Percentiles rank a stretch among this genome's conserved stretches.
phyloP scores from a whole-genome alignment of 2,329 filamentous ascomycete genomes.

The Arthroderma uncinatum region DNA sequence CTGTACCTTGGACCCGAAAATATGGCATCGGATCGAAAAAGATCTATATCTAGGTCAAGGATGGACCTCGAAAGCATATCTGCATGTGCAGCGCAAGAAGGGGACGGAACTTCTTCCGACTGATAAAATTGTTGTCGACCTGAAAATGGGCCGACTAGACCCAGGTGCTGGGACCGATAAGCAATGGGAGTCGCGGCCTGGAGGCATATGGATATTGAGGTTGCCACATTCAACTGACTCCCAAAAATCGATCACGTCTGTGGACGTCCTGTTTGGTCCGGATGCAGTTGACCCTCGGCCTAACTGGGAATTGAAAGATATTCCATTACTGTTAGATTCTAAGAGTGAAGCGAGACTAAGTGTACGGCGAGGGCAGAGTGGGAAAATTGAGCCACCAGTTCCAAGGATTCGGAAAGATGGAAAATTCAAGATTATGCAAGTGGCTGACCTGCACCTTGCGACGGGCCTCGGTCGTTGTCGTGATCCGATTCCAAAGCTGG shows the following conservation, averaged over 20 bases:
- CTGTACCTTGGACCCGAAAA: constrained; percentile 59
- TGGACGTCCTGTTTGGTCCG: constrained; percentile 80
- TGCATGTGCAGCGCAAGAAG: constrained; percentile 72
- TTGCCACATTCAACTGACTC: constrained; percentile 66
- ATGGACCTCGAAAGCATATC: constrained; percentile 65
- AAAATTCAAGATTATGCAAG: constrained; percentile 93
- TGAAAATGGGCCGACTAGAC: constrained; percentile 62
- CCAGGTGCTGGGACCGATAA: constrained; percentile 49
- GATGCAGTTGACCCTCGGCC: constrained; percentile 83
- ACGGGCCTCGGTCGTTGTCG: constrained; percentile 79
- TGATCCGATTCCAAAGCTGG: constrained; percentile 66
- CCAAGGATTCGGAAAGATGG: constrained; percentile 77
- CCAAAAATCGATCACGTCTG: constrained; percentile 60
- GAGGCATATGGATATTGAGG: constrained; percentile 72
- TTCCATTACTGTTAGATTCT: constrained; percentile 54
- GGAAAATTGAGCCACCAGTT: constrained; percentile 55
- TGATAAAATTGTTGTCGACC: constrained; percentile 69
- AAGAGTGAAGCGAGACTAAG: constrained; percentile 63
- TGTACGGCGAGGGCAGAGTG: constrained; percentile 59
- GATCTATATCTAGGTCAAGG: constrained; percentile 69
- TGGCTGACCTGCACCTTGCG: constrained; percentile 87
- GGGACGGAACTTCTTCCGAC: constrained; percentile 67
- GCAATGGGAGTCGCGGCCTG: constrained; percentile 65
- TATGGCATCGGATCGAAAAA: constrained; percentile 80
- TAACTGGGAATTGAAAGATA: constrained; percentile 71